Conservation (phyloP, 352 stramenopile genomes). For the Phytophthora pini region DNA sequence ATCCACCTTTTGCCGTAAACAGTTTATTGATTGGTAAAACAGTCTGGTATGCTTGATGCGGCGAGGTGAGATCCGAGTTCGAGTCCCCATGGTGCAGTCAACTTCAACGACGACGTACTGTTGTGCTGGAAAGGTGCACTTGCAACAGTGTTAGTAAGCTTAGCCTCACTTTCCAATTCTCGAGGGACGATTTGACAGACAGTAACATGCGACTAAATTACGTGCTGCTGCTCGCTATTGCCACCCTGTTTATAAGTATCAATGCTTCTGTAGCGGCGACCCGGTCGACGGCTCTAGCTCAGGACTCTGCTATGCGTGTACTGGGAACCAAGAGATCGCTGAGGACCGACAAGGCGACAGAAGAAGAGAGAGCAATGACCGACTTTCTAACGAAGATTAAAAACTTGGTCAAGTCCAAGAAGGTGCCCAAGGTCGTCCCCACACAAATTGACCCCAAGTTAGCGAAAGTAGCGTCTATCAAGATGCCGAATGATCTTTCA, state of each 20-base stretch:
- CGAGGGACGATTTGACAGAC: not conserved
- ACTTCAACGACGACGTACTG: not conserved
- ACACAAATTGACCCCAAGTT: conserved; percentile 2
- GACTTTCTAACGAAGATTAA: conserved; percentile 1
- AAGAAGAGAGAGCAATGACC: not conserved
- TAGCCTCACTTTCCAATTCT: not conserved
- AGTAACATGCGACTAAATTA: not conserved
- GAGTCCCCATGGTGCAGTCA: not conserved
- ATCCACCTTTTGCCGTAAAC: not conserved
- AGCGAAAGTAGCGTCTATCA: not conserved
- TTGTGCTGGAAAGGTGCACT: not conserved
- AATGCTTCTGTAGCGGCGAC: not conserved
- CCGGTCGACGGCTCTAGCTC: not conserved
- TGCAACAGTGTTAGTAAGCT: not conserved
- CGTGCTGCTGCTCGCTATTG: not conserved
- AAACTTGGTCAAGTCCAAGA: conserved; percentile 1
- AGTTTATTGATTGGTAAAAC: not conserved
- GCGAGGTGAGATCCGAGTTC: too few species aligned
- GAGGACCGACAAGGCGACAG: not conserved
- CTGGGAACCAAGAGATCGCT: not conserved
- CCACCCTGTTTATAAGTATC: not conserved
- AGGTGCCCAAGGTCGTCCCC: not conserved
- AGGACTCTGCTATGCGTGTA: not conserved
- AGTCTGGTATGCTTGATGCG: too few species aligned
- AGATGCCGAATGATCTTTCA: not conserved